Base-by-base conservation (phyloP, 495 filamentous ascomycete species). In the Hypoxylon lenormandii region DNA sequence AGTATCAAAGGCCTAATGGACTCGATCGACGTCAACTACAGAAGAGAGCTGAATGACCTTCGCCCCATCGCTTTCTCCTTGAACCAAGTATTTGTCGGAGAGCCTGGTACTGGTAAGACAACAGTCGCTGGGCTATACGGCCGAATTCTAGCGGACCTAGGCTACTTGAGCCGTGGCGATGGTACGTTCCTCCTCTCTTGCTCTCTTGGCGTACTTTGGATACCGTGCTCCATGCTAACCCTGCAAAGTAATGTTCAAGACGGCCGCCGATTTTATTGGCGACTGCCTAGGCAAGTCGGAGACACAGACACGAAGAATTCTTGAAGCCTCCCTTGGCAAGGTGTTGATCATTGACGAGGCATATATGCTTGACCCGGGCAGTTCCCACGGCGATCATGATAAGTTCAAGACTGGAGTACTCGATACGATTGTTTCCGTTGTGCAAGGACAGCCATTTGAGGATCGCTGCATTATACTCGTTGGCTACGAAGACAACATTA, bases 281-380 rank as follows among this genome's bases (percentile, higher is more conserved):
- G 76, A 72, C 11, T 80, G 74, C 3, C 66, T 93, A 0, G 91
- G 91, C 0, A 72, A 81, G 11, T 93, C 90, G 0, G 91, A 93
- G 71, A 77, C 80, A 6, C 85, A 85, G 19, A 92, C 90, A 0
- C 92, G 89, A 71, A 86, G 80, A 0, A 91, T 92, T 42, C 81
- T 93, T 0, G 83, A 81, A 5, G 73, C 85, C 0, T 83, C 88
- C 2, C n/a, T 84, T 1, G 91, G 90, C 0, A 93, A 93, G 69
- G 88, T 93, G 11, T 80, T 93, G 0, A 84, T 93, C 1, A 92
- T 93, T 11, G 91, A 94, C 65, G 90, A 93, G 66, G 90, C 89
- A 0, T 92, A 94, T 60, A 83, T 64, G 49, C 57, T 71, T 10
- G 57, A 61, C 23, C 57, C 71, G 3, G 4, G 8, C 2, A 80